Conservation (phyloP, 2,329 filamentous ascomycete genomes). For the Paradendryphiella salina region DNA sequence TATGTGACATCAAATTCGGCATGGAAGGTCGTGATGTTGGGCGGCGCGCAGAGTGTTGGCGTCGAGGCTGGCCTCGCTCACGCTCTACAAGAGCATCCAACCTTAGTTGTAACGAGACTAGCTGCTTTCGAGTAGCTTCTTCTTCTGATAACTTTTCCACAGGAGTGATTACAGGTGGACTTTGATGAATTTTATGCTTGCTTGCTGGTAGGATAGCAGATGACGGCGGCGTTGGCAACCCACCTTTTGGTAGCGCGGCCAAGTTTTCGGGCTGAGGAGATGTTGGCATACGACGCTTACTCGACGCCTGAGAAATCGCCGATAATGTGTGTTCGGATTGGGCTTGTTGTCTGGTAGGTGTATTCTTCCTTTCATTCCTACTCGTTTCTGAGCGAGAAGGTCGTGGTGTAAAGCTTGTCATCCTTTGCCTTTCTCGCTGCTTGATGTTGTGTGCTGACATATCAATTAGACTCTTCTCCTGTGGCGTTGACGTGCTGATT, state of each 20-base stretch:
- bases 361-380: not conserved
- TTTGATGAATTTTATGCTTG: not conserved
- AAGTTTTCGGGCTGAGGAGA: not conserved
- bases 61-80: not conserved
- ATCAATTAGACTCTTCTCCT: not conserved
- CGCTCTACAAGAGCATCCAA: not conserved
- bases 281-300: not conserved
- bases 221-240: not conserved
- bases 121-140: not conserved
- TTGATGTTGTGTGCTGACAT: not conserved
- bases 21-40: not conserved
- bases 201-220: not conserved
- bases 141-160: not conserved
- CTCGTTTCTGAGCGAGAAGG: not conserved
- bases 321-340: not conserved
- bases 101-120: not conserved
- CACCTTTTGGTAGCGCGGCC: not conserved
- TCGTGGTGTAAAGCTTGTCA: not conserved
- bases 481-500: not conserved
- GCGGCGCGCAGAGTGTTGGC: not conserved
- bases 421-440: not conserved
- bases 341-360: not conserved
- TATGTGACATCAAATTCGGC: not conserved
- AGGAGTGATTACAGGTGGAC: not conserved
- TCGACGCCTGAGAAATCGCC: not conserved